These are phyloP conservation scores for Spinacia oleracea DNA, from an alignment of 179 eudicot genomes.

Conservation along the genomic window DNA sequence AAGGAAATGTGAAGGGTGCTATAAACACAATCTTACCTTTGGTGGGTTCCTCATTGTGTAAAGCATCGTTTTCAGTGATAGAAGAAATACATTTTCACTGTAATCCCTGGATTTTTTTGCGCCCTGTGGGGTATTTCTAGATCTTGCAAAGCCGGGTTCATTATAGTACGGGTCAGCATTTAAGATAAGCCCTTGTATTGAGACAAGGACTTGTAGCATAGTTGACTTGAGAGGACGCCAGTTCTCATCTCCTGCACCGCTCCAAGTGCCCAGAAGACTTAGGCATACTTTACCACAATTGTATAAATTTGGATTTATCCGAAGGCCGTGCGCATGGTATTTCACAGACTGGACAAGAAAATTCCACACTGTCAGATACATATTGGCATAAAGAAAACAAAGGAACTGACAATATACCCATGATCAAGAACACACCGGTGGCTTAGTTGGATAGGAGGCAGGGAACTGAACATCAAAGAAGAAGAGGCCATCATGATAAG, in stretches of 20 bases:
- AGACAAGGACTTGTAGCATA: constrained; percentile 79
- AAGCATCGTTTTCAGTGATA: constrained; percentile 71
- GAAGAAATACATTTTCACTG: constrained; percentile 54
- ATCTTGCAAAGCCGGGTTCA: constrained; percentile 62
- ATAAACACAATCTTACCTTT: constrained; percentile 44
- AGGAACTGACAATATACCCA: constrained; percentile 9
- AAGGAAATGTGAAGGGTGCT: background rate
- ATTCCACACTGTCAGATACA: constrained; percentile 12
- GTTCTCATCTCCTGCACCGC: constrained; percentile 53
- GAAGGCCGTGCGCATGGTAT: constrained; percentile 82
- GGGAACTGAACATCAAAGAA: constrained; percentile 78
- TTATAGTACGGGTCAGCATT: constrained; percentile 79
- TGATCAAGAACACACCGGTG: constrained; percentile 59
- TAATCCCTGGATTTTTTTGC: constrained; percentile 41
- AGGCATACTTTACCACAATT: constrained; percentile 77
- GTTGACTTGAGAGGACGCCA: constrained; percentile 74
- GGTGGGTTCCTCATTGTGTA: constrained; percentile 66
- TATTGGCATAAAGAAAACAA: constrained; percentile 3
- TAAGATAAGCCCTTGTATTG: constrained; percentile 76
- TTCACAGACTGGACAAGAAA: constrained; percentile 50
- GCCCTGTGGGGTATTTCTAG: constrained; percentile 35
- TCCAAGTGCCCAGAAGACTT: constrained; percentile 88
- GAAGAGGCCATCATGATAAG: constrained; percentile 86
- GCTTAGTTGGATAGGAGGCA: constrained; percentile 50
- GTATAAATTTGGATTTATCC: constrained; percentile 78